phyloP scores from a whole-genome alignment of 108 stramenopile genomes.

The Cyclotella choctawhatcheeana region DNA sequence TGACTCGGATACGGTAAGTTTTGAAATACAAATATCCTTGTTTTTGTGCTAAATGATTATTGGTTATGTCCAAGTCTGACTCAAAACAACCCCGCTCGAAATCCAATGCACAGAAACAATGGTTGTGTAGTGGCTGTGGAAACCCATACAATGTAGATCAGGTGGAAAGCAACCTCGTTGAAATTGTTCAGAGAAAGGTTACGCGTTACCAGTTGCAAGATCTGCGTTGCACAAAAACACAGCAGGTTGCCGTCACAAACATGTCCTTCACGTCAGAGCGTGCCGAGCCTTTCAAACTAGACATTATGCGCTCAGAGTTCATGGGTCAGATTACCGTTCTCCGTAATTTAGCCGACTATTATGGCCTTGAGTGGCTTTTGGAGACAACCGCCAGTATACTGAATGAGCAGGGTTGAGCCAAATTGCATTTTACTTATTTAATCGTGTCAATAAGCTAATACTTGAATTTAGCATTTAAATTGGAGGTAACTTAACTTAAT shows the following conservation, averaged over 20 bases:
- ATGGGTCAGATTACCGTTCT: constrained; percentile 60
- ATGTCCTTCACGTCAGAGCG: constrained; percentile 68
- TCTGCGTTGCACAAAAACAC: constrained; percentile 87
- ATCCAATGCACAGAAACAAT: constrained; percentile 51
- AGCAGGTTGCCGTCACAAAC: constrained; percentile 61
- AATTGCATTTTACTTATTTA: no score
- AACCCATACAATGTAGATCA: constrained; percentile 76
- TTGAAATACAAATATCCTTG: constrained; percentile 2
- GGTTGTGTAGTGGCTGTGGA: constrained; percentile 91
- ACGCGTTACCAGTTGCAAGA: constrained; percentile 94
- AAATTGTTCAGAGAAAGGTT: constrained; percentile 70
- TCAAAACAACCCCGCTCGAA: not conserved
- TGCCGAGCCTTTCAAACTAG: constrained; percentile 73
- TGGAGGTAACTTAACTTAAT: no score
- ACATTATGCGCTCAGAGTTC: constrained; percentile 67
- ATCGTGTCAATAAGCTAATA: no score
- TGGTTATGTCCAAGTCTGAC: no score
- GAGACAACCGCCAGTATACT: constrained; percentile 55
- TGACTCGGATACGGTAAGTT: constrained; percentile 44
- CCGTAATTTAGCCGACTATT: constrained; percentile 65
- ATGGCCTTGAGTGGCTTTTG: constrained; percentile 72
- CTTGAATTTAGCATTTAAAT: no score
- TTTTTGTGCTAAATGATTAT: not conserved
- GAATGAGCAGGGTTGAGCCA: constrained; percentile 39
- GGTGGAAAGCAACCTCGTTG: constrained; percentile 87